phyloP scores from a whole-genome alignment of 2,329 filamentous ascomycete genomes.

The Diaporthe humulicola region DNA sequence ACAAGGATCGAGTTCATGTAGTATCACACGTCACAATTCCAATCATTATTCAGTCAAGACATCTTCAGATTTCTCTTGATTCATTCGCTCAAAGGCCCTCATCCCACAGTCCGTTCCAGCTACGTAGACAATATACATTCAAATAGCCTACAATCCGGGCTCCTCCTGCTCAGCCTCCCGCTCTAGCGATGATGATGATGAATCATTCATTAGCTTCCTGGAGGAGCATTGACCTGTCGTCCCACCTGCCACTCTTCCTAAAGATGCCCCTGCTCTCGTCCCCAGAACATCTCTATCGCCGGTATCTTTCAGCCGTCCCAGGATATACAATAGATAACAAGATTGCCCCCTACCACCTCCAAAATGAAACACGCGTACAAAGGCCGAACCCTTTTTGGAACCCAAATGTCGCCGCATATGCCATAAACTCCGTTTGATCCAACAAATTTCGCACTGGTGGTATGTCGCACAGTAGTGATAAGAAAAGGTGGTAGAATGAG shows the following conservation, averaged over 20 bases:
- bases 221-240: not conserved
- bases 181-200: not conserved
- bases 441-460: constrained; percentile 9
- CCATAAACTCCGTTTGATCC: constrained; percentile 20
- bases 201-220: constrained; percentile 1
- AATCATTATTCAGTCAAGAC: not conserved
- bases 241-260: not conserved
- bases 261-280: not conserved
- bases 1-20: not conserved
- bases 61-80: not conserved
- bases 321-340: not conserved
- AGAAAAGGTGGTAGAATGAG: not conserved
- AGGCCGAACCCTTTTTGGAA: constrained; percentile 16
- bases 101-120: not conserved
- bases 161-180: not conserved
- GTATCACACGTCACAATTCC: not conserved
- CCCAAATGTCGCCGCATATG: constrained; percentile 14
- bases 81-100: not conserved
- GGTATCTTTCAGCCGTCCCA: not conserved
- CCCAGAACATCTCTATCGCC: not conserved
- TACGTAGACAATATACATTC: not conserved
- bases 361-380: not conserved
- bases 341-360: not conserved
- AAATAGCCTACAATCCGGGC: not conserved
- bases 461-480: not conserved